A percentile compares a stretch with the other conserved stretches of the same genome.
Conservation (phyloP, 257 asterid species). For the Ophiorrhiza pumila region DNA sequence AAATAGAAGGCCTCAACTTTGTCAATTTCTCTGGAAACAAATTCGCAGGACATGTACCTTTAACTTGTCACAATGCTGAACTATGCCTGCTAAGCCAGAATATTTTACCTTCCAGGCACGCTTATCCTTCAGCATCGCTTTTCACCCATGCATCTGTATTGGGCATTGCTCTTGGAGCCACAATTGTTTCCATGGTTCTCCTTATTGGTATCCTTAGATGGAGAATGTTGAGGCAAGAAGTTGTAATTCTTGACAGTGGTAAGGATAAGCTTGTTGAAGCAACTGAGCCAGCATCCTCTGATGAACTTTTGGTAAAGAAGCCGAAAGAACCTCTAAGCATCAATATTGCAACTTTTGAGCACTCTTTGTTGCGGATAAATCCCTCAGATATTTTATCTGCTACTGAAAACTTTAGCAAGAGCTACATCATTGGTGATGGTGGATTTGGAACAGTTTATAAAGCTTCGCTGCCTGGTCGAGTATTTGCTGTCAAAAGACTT, state of each 20-base stretch:
- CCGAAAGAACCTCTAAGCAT: conserved; percentile 65
- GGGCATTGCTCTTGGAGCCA: conserved; percentile 29
- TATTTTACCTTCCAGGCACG: conserved; percentile 13
- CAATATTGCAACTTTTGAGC: conserved; percentile 73
- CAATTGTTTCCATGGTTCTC: conserved; percentile 29
- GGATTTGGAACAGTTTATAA: conserved; percentile 75
- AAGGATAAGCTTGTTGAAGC: conserved; percentile 32
- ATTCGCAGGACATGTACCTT: conserved; percentile 40
- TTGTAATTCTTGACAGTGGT: conserved; percentile 18
- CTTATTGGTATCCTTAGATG: conserved; percentile 36
- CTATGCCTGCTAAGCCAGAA: conserved; percentile 33
- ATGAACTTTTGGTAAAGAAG: conserved; percentile 43
- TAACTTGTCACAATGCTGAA: conserved; percentile 35
- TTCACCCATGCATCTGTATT: conserved; percentile 28
- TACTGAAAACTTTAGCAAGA: conserved; percentile 67
- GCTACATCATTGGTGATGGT: conserved; percentile 68
- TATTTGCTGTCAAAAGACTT: conserved; percentile 66
- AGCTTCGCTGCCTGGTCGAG: conserved; percentile 46
- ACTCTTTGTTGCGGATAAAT: conserved; percentile 50
- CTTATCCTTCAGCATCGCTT: conserved; percentile 11
- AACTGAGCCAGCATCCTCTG: conserved; percentile 41
- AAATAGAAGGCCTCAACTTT: conserved; percentile 50
- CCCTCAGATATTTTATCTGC: conserved; percentile 59
- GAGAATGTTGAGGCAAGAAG: conserved; percentile 31
- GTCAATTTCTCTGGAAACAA: conserved; percentile 64